Percentiles rank a stretch among this genome's conserved stretches.
These are phyloP conservation scores for Pisolithus tinctorius DNA, from an alignment of 768 basidiomycete genomes.

Conservation along the genomic window DNA sequence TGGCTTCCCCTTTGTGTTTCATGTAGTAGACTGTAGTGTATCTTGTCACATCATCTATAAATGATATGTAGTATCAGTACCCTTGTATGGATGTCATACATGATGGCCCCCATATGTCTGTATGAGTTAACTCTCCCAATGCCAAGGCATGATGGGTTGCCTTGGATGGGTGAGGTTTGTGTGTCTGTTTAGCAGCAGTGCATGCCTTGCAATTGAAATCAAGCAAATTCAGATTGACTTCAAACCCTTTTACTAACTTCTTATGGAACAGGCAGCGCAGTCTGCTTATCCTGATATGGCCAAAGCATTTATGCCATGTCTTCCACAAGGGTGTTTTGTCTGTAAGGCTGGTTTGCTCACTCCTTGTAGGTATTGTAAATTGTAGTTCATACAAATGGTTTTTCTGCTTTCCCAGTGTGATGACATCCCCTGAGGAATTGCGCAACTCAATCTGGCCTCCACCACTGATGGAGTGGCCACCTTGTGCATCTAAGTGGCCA, in stretches of 20 bases:
- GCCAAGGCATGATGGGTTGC: rapidly evolving
- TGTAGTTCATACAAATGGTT: too few relatives aligned
- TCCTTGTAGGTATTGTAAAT: too few relatives aligned
- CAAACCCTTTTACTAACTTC: background rate
- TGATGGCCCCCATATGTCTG: slow-evolving; percentile 4
- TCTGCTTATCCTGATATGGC: background rate
- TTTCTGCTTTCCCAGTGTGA: too few relatives aligned
- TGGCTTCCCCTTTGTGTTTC: background rate
- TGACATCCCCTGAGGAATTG: too few relatives aligned
- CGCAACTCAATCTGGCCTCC: too few relatives aligned
- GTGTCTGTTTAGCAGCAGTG: background rate
- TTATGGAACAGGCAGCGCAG: background rate
- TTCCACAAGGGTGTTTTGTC: too few relatives aligned
- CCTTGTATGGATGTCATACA: rapidly evolving
- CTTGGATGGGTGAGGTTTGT: background rate
- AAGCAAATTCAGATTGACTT: background rate
- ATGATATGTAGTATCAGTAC: background rate
- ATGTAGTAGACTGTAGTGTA: background rate
- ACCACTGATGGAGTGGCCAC: too few relatives aligned
- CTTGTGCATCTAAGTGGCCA: too few relatives aligned
- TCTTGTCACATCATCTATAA: background rate
- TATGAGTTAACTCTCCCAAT: slow-evolving; percentile 1
- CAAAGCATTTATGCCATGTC: too few relatives aligned
- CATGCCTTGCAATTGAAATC: slow-evolving; percentile 3
- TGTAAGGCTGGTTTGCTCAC: too few relatives aligned